phyloP scores from a whole-genome alignment of 163 green algal species.

The Volvox carteri region DNA sequence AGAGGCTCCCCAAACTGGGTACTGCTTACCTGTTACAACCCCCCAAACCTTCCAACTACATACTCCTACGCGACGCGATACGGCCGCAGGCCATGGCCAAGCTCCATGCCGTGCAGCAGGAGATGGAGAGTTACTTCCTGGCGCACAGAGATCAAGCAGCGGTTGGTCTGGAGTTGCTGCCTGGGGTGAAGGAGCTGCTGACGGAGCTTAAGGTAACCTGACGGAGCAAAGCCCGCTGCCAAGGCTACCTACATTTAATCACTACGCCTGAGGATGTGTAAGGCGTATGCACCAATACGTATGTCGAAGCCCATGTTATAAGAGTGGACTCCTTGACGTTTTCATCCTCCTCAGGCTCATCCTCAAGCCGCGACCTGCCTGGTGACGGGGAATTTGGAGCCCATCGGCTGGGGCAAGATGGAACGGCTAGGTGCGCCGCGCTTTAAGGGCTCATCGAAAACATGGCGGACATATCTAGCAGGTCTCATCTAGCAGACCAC shows the following conservation, averaged over 20 bases:
- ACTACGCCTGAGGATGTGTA: too few species aligned
- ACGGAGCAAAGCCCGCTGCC: too few species aligned
- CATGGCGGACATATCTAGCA: too few species aligned
- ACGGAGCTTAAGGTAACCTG: constrained; percentile 66
- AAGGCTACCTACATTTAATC: too few species aligned
- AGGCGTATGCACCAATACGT: too few species aligned
- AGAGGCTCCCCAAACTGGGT: too few species aligned
- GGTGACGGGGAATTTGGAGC: constrained; percentile 94
- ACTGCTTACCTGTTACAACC: too few species aligned
- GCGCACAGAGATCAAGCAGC: constrained; percentile 68
- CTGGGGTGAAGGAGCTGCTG: constrained; percentile 84
- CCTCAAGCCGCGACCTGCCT: constrained; percentile 76
- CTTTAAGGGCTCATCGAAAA: too few species aligned
- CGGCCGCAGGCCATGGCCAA: constrained; percentile 71
- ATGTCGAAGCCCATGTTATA: too few species aligned
- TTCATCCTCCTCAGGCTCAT: constrained; percentile 3
- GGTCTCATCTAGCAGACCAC: too few species aligned
- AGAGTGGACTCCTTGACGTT: not conserved
- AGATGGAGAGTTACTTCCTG: constrained; percentile 81
- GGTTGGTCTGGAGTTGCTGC: constrained; percentile 85
- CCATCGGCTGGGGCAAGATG: constrained; percentile 96
- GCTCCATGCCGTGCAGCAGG: constrained; percentile 76
- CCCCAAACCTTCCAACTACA: too few species aligned
- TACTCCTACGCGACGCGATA: too few species aligned
- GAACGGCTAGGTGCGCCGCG: constrained; percentile 62